These are phyloP conservation scores for Xylaria scruposa DNA, from an alignment of 495 filamentous ascomycete species.

Conservation along the genomic window DNA sequence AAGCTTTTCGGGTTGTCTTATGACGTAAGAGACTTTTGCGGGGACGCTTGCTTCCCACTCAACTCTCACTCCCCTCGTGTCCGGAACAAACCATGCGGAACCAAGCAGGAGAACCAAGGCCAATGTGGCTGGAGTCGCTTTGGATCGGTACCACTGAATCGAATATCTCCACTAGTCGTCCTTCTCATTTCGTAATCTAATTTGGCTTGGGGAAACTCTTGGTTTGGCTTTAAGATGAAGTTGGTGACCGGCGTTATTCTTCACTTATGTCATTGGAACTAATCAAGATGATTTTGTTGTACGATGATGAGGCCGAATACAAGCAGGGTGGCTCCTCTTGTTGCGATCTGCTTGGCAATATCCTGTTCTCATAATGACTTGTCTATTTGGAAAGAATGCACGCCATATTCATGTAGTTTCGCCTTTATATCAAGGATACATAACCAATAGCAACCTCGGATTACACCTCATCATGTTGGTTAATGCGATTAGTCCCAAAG, in stretches of 20 bases:
- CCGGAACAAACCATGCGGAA: background rate
- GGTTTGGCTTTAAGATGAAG: background rate
- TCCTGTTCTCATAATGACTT: background rate
- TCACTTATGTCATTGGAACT: background rate
- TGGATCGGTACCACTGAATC: background rate
- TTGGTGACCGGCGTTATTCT: background rate
- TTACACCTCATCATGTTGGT: background rate
- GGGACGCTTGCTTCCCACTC: background rate
- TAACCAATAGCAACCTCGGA: background rate
- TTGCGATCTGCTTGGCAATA: background rate
- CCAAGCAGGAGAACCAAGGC: no score
- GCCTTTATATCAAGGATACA: background rate
- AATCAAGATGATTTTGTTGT: background rate
- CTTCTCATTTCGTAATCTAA: conserved; percentile 8
- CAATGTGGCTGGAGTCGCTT: conserved; percentile 7
- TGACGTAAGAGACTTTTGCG: conserved; percentile 28
- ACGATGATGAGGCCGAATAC: background rate
- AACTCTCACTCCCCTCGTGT: no score
- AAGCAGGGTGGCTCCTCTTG: background rate
- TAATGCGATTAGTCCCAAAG: background rate
- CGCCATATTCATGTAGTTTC: background rate
- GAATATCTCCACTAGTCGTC: background rate
- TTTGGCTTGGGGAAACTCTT: background rate
- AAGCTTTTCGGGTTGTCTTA: background rate
- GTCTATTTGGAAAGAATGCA: background rate